Evolutionary conservation across 106 monocot species (phyloP).

Genomic region (Phalaenopsis equestris): DNA sequence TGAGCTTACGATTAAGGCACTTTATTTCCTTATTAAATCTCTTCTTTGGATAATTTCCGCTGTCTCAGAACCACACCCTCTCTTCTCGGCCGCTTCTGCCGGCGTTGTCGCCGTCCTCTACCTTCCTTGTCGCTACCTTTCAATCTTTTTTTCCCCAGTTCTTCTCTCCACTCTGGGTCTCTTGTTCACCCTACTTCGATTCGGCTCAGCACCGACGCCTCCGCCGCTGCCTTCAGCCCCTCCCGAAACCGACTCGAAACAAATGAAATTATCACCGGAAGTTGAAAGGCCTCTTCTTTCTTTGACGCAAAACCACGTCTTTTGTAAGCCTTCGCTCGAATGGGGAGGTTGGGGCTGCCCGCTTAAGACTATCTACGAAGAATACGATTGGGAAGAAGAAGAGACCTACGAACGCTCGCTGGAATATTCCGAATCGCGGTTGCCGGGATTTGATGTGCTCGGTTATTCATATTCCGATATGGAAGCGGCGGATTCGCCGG

Average conservation of each 20-base stretch:
- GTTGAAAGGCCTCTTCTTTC: neutral
- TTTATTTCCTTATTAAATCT: neutral
- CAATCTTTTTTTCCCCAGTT: slow-evolving; percentile 40
- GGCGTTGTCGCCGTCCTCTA: slow-evolving; percentile 39
- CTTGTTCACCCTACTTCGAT: slow-evolving; percentile 31
- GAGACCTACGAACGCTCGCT: slow-evolving; percentile 3
- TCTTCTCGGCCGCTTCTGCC: slow-evolving; percentile 24
- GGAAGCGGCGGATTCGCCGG: slow-evolving; percentile 6
- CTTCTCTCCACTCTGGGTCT: slow-evolving; percentile 37
- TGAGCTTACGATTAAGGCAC: neutral
- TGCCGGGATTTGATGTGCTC: neutral
- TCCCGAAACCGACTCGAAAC: neutral
- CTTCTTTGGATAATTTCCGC: neutral
- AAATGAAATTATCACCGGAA: neutral
- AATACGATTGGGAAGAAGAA: slow-evolving; percentile 25
- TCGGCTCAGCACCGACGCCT: slow-evolving; percentile 5
- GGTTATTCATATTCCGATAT: slow-evolving; percentile 13
- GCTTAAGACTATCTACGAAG: slow-evolving; percentile 58
- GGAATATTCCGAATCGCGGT: neutral
- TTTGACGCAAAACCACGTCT: neutral
- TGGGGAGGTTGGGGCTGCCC: slow-evolving; percentile 22
- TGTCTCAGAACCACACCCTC: slow-evolving; percentile 25
- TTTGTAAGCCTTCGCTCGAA: slow-evolving; percentile 10
- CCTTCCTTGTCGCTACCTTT: slow-evolving; percentile 29
- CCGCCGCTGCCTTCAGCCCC: neutral